Base-by-base conservation (phyloP, 1,139 yeast genomes). In the Candida mesenterica region DNA sequence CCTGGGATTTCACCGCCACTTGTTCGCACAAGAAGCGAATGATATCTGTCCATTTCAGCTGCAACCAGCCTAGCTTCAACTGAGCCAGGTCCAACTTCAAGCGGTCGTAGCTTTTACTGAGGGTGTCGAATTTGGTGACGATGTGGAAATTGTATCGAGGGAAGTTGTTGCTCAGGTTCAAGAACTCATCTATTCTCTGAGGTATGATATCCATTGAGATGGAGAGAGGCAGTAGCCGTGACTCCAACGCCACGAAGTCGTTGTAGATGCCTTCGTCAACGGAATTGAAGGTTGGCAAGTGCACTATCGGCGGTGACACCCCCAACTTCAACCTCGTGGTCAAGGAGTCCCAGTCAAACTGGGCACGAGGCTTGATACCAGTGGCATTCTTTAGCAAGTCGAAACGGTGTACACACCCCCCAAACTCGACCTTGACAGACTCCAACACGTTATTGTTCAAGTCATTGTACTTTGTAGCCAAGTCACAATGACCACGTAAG, bases 401-500 rank as follows among this genome's bases (percentile, higher is more conserved):
- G 24, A 69, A 62, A 26, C 52, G 52, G 36, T 65, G 62, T 26
- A 67, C 20, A 47, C 82, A 77, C 12, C 57, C 58, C 30, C 67
- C 71, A 14, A 80, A 63, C 43, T 81, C 86, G 14, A 53, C 52
- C 24, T 68, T 67, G 20, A 82, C 66, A 1, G 80, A 70, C 10
- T 62, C 62, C 42, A 83, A 66, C 17, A 81, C 76, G 25, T 62
- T 62, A 31, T 67, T 67, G 35, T 66, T 68, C 25, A 84, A 63
- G 47, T 84, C 94, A 34, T 68, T 61, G 57, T 72, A 81, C 42
- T 78, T 82, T 9, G 71, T 61, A 1, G 84, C 68, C 6, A 81
- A 59, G 40, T 77, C 83, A 8, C 80, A 61, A 33, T 65, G 65
- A 28, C 60, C 57, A 47, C 77, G 73, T 24, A 68, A 53, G 1